Evolutionary conservation across 495 filamentous ascomycete genomes (phyloP), one percentile per base, ranked within the genome.

Genomic region (Penicillium verhagenii): DNA sequence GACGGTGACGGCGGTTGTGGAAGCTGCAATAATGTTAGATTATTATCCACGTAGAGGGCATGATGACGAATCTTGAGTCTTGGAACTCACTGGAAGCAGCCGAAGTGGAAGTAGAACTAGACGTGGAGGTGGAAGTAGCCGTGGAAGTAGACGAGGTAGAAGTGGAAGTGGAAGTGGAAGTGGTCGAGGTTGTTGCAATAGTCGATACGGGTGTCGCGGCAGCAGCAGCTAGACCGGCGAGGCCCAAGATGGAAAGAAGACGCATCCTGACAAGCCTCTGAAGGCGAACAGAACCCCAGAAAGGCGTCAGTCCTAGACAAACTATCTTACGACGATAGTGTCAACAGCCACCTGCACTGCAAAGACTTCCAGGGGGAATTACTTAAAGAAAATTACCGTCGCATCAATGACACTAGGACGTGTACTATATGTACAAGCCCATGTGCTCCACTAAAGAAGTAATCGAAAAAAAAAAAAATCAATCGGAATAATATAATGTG

Each of bases 221-320:
- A 45, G 50, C 50, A 13, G 11, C 50, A 3, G 40, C 21, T 10
- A 53, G 39, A 28, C 50, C 28, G n/a, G 20, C 28, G 4, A 53
- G 19, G 4, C 18, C 39, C 31, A 53, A 23, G 2, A 53, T 1
- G 18, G 39, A 46, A 11, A 44, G 43, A n/a, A 53, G 16, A 4
- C 21, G 39, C 50, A 53, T 53, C 50, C 21, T 37, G 25, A 46
- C 40, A 44, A 50, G 31, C 47, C 47, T 11, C n/a, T 5, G 9
- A 38, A 50, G 31, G 29, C 47, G 39, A 37, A 4, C n/a, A 18
- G 47, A 50, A 31, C 29, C n/a, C n/a, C n/a, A 14, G 14, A 26
- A 4, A 42, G 6, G 19, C 10, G 20, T 42, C 18, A 42, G 9
- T 20, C 38, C 38, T 21, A 18, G 18, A 21, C 6, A 23, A 42